Evolutionary conservation across 176 grass and related monocot species (phyloP), one percentile per base, ranked within the genome.

Genomic region (Secale cereale): DNA sequence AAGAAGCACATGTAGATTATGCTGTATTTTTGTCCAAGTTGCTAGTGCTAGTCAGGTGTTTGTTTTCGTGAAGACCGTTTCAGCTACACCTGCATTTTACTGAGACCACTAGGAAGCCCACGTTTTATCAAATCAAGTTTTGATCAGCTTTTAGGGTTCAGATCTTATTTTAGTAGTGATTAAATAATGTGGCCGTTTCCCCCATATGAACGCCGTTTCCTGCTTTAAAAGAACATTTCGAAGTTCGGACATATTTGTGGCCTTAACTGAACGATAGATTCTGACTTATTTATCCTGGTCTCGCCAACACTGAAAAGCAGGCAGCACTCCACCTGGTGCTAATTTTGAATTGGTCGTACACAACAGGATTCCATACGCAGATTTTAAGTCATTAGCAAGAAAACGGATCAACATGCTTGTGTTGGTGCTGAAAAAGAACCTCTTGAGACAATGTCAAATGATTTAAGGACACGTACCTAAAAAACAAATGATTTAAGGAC

Each of bases 301-400:
- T 72, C 20, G 35, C 28, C 74, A 50, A 52, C 8, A 70, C 30
- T 17, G 41, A 46, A 63, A 78, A 36, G 65, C 43, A 36, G n/a
- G 39, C 27, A 27, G 8, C 4, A 10, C 5, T 36, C 14, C 13
- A 39, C 33, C 73, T 28, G 48, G 22, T 66, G 25, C 14, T 73
- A 73, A 43, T 78, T 41, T 66, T 65, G 78, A 78, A 56, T 32
- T 56, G 73, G 65, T 77, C 78, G 50, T 32, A 86, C 23, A 32
- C 20, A 78, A 52, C 20, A 52, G 19, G 7, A 22, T 29, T 56
- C 25, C 54, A 64, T 25, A 28, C 65, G 19, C 20, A 32, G 4
- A 56, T 62, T 31, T 62, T 31, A 27, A 72, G 71, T 45, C 65
- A 78, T 64, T 72, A 70, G 29, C 37, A 84, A 72, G 46, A 4